Conservation (phyloP, 148 eudicot genomes). For the Chenopodium suecicum region DNA sequence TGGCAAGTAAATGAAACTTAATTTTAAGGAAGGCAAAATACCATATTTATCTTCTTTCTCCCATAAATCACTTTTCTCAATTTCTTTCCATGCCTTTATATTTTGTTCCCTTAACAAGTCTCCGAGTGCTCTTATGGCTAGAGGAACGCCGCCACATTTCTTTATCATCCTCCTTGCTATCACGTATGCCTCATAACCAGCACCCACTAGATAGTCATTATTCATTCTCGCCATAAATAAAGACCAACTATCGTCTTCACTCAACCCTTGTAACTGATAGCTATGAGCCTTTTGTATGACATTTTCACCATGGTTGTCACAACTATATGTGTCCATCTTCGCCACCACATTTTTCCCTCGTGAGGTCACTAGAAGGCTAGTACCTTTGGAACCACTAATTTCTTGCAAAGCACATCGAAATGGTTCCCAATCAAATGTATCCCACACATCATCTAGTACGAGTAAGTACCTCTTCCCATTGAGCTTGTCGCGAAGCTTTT, state of each 20-base stretch:
- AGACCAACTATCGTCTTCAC: background rate
- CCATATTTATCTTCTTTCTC: background rate
- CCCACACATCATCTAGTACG: constrained; percentile 25
- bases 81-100: background rate
- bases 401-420: constrained; percentile 5
- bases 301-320: background rate
- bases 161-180: constrained; percentile 12
- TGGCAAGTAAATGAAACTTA: constrained; percentile 13
- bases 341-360: constrained; percentile 14
- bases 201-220: background rate
- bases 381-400: constrained; percentile 16
- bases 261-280: background rate
- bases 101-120: constrained; percentile 11
- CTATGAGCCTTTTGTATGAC: background rate
- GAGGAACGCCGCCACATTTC: constrained; percentile 19
- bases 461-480: constrained; percentile 17
- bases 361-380: constrained; percentile 10
- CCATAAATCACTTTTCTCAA: constrained; percentile 15
- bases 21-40: constrained; percentile 14
- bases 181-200: background rate
- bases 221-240: background rate
- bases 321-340: constrained; percentile 4
- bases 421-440: constrained; percentile 15
- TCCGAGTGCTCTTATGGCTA: constrained; percentile 22
- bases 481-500: constrained; percentile 5